Evolutionary conservation across 2,329 filamentous ascomycete genomes (phyloP), one percentile per base, ranked within the genome.

Genomic region (Escovopsis sp.): DNA sequence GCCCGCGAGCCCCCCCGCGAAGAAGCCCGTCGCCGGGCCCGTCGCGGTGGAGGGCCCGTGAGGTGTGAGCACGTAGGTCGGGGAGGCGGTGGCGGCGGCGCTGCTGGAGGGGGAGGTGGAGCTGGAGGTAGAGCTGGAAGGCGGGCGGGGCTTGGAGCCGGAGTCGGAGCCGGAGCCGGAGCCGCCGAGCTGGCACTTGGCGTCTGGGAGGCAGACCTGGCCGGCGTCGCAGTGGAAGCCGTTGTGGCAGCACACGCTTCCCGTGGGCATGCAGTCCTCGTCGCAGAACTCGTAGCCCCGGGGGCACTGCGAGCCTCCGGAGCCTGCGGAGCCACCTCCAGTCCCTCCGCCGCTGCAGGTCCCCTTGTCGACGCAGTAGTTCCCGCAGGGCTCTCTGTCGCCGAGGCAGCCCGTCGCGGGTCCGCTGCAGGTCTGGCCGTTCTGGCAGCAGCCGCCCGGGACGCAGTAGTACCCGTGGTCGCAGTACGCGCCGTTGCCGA

Each of bases 361-460:
- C 6, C 45, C 45, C 33, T 38, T 41, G 6, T 35, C 30, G 11
- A 46, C 45, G 33, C 45, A 46, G 26, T 34, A 46, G 18, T 43
- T 40, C 35, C 47, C 48, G 45, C 56, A 58, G 6, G 47, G 36
- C 3, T 39, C 46, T 26, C 39, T 32, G 26, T 30, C 26, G 18
- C 47, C 49, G 0, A 42, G 4, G 9, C 43, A 46, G 39, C 45
- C 45, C 1, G 42, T 34, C 12, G 45, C 42, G 12, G 36, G 35
- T 6, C 45, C 39, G 26, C 46, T 47, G 28, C 51, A 61, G 10
- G 48, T 48, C 42, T 56, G 45, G 12, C 58, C 57, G 35, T 47
- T 33, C 23, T 43, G 48, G 43, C 61, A 64, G 46, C 62, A 63
- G 12, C 55, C 52, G 18, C 50, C 47, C 4, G 33, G 9, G 15